Base-by-base conservation (phyloP, 257 asterid genomes). In the Leptodermis oblonga region DNA sequence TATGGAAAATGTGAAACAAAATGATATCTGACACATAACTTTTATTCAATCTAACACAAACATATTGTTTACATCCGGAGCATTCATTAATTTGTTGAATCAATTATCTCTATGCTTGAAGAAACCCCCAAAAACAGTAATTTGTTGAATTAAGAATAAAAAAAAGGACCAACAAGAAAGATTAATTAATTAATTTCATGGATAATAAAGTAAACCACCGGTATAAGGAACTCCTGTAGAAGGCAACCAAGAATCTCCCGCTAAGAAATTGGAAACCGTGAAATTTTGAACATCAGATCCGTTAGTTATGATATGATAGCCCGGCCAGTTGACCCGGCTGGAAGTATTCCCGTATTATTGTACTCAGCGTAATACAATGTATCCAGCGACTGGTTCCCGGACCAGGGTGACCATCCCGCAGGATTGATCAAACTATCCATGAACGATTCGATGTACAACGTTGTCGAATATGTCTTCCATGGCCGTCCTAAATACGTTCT, bases 291-390 rank as follows among this genome's bases (percentile, higher is more conserved):
- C 78, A 11, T 75, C 78, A 13, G 78, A 63, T 14, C 18, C 52
- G 34, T 61, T 61, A 28, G 73, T 72, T 6, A 75, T 75, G 23
- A 55, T 58, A 75, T 76, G 83, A 20, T 75, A 71, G 0, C 80
- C 83, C 6, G 70, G 68, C 83, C 83, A 79, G 4, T 65, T 63
- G 30, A 79, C 83, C 67, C 83, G 55, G 3, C 23, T 33, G 0
- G 69, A 43, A 4, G 75, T 70, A 28, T 55, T 65, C 82, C 85
- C 0, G 76, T 62, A 15, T 74, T 77, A 4, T 74, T 74, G 28
- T 65, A 77, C 69, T 77, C 85, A 6, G 68, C 82, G 51, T 80
- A 80, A 31, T 54, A 80, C 71, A 66, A 53, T 2, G 82, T 77
- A 15, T 22, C 52, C n/a, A 74, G 49, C 20, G 82, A 79, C 25